phyloP scores from a whole-genome alignment of 768 basidiomycete genomes.

The Exidia glandulosa region DNA sequence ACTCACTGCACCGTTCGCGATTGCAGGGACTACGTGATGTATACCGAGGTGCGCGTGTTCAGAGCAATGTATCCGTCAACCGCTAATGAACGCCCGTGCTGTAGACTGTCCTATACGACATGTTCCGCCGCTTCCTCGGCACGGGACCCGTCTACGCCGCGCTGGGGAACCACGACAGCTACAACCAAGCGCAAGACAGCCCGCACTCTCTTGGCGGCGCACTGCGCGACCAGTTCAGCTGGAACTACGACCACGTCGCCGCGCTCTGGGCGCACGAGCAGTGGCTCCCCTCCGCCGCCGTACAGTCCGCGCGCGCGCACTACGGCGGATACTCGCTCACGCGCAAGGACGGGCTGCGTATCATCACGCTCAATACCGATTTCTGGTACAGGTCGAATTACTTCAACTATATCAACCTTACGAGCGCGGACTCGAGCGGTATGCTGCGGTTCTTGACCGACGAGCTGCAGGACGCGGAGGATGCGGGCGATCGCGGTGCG shows the following conservation, averaged over 20 bases:
- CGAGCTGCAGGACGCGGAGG: slow-evolving; percentile 69
- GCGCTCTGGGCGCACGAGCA: slow-evolving; percentile 57
- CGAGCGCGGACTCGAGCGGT: slow-evolving; percentile 56
- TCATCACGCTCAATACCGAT: slow-evolving; percentile 70
- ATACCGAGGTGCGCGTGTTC: slow-evolving; percentile 42
- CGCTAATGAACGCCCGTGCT: background rate
- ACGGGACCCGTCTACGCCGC: slow-evolving; percentile 65
- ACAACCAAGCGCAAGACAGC: slow-evolving; percentile 45
- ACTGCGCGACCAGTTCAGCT: slow-evolving; percentile 53
- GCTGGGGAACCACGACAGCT: slow-evolving; percentile 69
- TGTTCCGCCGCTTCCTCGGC: slow-evolving; percentile 51
- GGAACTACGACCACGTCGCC: slow-evolving; percentile 72
- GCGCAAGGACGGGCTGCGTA: slow-evolving; percentile 51
- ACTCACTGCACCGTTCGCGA: too few relatives aligned
- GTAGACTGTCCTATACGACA: slow-evolving; percentile 53
- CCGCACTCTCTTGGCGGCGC: slow-evolving; percentile 43
- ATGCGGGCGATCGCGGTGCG: slow-evolving; percentile 60
- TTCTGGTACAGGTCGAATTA: slow-evolving; percentile 57
- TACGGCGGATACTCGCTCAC: slow-evolving; percentile 66
- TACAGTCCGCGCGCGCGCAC: slow-evolving; percentile 48
- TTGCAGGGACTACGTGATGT: slow-evolving; percentile 43
- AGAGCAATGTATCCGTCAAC: background rate
- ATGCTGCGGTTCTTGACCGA: slow-evolving; percentile 71
- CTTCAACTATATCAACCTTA: slow-evolving; percentile 70
- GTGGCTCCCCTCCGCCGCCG: slow-evolving; percentile 53